phyloP scores from a whole-genome alignment of 768 basidiomycete species.

The Rhodotorula kratochvilovae region DNA sequence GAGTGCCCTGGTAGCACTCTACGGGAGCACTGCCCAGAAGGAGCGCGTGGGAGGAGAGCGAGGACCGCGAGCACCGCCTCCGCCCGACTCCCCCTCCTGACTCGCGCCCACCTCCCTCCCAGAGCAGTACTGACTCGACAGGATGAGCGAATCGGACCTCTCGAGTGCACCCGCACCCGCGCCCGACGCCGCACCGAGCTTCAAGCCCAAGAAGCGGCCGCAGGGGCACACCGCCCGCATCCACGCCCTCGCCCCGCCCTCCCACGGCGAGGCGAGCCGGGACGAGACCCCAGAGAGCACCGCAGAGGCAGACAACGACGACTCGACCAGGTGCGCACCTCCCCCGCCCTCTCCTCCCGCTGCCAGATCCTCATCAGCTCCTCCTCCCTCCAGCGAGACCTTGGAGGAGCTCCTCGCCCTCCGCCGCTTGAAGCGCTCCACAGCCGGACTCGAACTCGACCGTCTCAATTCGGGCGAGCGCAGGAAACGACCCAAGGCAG shows the following conservation, averaged over 20 bases:
- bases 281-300: background rate
- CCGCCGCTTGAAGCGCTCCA: slow-evolving; percentile 63
- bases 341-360: background rate
- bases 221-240: background rate
- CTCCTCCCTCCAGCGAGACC: slow-evolving; percentile 38
- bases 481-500: slow-evolving; percentile 62
- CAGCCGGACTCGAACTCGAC: slow-evolving; percentile 70
- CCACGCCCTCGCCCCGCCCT: background rate
- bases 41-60: too few relatives aligned
- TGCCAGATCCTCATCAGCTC: background rate
- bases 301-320: background rate
- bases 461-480: slow-evolving; percentile 78
- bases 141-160: background rate
- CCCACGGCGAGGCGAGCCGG: background rate
- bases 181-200: background rate
- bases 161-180: too few relatives aligned
- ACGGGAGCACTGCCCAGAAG: too few relatives aligned
- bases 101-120: too few relatives aligned
- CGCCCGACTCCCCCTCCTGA: too few relatives aligned
- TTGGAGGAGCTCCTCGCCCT: slow-evolving; percentile 79
- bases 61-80: too few relatives aligned
- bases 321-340: background rate
- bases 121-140: background rate
- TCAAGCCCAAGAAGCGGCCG: slow-evolving; percentile 26
- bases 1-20: too few relatives aligned